Evolutionary conservation across 208 protist genomes (phyloP).

Genomic region (Crithidia sp.): DNA sequence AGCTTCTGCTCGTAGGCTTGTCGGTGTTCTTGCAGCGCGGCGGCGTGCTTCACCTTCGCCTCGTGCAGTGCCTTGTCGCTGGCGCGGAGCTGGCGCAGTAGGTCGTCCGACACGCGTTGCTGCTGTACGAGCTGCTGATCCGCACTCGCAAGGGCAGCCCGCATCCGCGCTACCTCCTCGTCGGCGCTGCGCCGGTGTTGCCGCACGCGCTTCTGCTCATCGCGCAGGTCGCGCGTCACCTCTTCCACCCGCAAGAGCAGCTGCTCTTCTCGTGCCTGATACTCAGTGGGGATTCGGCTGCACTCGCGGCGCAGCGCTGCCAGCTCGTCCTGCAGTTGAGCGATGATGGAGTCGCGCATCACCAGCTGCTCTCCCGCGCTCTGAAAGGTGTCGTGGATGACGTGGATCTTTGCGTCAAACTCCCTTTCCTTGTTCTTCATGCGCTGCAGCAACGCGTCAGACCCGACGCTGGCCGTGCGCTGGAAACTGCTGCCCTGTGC

Average conservation of each 20-base stretch:
- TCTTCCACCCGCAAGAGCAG: conserved; percentile 28
- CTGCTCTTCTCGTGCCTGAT: conserved; percentile 32
- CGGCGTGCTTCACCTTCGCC: conserved; percentile 19
- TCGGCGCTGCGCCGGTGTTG: conserved; percentile 11
- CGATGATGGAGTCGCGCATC: conserved; percentile 75
- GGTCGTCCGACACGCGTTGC: conserved; percentile 28
- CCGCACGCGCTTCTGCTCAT: conserved; percentile 25
- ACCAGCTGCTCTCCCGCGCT: conserved; percentile 67
- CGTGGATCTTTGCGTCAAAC: conserved; percentile 79
- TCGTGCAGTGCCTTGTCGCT: conserved; percentile 27
- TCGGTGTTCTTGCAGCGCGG: conserved; percentile 36
- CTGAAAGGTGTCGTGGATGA: conserved; percentile 77
- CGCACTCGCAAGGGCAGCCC: conserved; percentile 20
- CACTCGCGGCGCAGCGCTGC: conserved; percentile 33
- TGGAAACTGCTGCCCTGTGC: neutral
- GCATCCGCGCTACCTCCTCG: conserved; percentile 31
- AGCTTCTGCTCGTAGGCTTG: conserved; percentile 34
- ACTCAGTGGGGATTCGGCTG: conserved; percentile 23
- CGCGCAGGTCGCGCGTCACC: conserved; percentile 30
- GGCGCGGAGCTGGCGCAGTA: conserved; percentile 28
- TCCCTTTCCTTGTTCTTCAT: conserved; percentile 70
- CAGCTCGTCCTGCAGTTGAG: conserved; percentile 65
- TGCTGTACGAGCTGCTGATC: conserved; percentile 33
- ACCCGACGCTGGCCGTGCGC: conserved; percentile 5
- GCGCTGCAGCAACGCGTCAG: conserved; percentile 54